Evolutionary conservation across 2,329 filamentous ascomycete species (phyloP).

Genomic region (Clathrospora elynae): DNA sequence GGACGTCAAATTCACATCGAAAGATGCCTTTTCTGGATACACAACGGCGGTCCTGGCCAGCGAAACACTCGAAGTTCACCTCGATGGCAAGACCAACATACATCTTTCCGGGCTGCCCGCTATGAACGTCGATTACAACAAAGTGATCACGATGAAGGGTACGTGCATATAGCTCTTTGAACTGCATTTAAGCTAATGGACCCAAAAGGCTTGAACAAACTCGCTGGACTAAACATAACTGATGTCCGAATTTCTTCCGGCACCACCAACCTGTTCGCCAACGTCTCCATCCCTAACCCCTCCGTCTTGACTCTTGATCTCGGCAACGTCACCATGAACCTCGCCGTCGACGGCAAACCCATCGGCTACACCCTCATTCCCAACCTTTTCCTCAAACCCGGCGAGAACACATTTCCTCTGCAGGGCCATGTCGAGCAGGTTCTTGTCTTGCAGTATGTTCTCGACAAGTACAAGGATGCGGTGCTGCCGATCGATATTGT

Average conservation of each 20-base stretch:
- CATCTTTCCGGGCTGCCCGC: constrained; percentile 58
- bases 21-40: constrained; percentile 57
- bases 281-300: constrained; percentile 65
- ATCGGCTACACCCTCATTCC: constrained; percentile 64
- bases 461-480: constrained; percentile 58
- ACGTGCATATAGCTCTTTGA: constrained; percentile 7
- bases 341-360: constrained; percentile 57
- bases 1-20: constrained; percentile 50
- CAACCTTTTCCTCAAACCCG: constrained; percentile 64
- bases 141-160: constrained; percentile 64
- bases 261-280: constrained; percentile 64
- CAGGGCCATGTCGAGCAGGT: constrained; percentile 60
- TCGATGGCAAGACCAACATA: constrained; percentile 59
- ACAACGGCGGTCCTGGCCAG: constrained; percentile 55
- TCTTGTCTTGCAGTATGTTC: constrained; percentile 54
- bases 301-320: constrained; percentile 69
- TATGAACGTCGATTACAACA: constrained; percentile 60
- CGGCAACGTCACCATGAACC: constrained; percentile 68
- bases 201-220: constrained; percentile 60
- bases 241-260: constrained; percentile 56
- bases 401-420: constrained; percentile 61
- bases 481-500: constrained; percentile 61
- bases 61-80: constrained; percentile 56
- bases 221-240: constrained; percentile 59
- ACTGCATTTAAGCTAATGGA: constrained; percentile 1